Conservation (phyloP, 257 asterid species). For the Nicotiana tomentosiformis region DNA sequence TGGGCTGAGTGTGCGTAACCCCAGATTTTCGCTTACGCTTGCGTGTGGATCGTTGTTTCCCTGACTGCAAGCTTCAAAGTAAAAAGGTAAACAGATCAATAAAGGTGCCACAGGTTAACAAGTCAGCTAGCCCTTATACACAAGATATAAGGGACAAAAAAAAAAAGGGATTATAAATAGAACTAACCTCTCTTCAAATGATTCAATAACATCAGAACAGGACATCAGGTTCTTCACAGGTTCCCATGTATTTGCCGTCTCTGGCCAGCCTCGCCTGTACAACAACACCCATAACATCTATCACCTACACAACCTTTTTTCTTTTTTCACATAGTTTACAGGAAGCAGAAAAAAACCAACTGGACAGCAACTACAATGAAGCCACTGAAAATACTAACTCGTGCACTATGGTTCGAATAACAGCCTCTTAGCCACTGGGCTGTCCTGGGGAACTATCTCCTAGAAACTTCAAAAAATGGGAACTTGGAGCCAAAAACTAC, state of each 20-base stretch:
- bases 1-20: slow-evolving; percentile 44
- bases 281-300: slow-evolving; percentile 18
- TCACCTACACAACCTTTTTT: slow-evolving; percentile 15
- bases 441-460: neutral
- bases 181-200: slow-evolving; percentile 72
- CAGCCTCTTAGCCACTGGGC: neutral
- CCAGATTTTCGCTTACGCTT: slow-evolving; percentile 61
- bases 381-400: neutral
- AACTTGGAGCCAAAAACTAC: neutral
- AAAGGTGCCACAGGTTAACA: slow-evolving; percentile 4
- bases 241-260: slow-evolving; percentile 90
- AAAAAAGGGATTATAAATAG: slow-evolving; percentile 9
- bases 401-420: neutral
- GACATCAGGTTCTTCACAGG: slow-evolving; percentile 64
- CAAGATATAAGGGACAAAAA: neutral
- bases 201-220: slow-evolving; percentile 61
- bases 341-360: neutral
- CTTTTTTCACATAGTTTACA: neutral
- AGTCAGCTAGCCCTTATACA: slow-evolving; percentile 9
- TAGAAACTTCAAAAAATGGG: neutral
- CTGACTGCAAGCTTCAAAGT: slow-evolving; percentile 44
- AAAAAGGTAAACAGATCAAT: slow-evolving; percentile 13
- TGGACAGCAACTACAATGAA: neutral
- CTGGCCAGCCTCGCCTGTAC: slow-evolving; percentile 93
- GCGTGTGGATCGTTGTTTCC: slow-evolving; percentile 51